These are phyloP conservation scores for Collybia sp. DNA, from an alignment of 768 basidiomycete genomes.

Conservation along the genomic window DNA sequence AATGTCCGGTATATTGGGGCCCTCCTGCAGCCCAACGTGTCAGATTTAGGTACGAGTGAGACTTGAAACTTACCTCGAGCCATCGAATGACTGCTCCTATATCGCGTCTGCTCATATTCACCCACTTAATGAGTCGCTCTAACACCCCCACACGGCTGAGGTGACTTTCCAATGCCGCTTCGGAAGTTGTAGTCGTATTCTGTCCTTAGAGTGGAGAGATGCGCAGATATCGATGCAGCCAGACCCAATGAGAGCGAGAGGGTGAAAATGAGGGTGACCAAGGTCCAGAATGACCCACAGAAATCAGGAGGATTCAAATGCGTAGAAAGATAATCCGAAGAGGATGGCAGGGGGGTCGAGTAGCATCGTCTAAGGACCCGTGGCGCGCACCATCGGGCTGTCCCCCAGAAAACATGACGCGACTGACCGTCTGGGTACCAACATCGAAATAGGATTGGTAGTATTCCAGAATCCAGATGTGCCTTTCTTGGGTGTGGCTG, in stretches of 20 bases:
- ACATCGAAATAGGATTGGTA: conserved; percentile 89
- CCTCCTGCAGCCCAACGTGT: no score
- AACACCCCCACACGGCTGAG: no score
- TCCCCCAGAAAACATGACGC: background rate
- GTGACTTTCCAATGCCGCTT: no score
- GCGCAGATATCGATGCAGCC: conserved; percentile 82
- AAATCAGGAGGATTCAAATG: conserved; percentile 70
- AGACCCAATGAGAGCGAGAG: conserved; percentile 94
- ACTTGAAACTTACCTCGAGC: no score
- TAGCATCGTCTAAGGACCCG: conserved; percentile 75
- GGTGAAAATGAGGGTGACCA: conserved; percentile 90
- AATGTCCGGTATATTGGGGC: no score
- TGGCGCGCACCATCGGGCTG: background rate
- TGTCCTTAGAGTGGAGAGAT: conserved; percentile 58
- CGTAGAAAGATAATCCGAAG: conserved; percentile 56
- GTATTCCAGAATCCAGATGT: conserved; percentile 70
- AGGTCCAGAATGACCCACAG: conserved; percentile 96
- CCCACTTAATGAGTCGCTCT: no score
- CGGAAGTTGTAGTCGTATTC: conserved; percentile 83
- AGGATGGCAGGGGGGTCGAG: conserved; percentile 69
- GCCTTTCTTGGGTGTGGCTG: conserved; percentile 37
- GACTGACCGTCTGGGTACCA: conserved; percentile 66
- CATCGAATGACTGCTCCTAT: no score
- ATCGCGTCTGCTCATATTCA: no score
- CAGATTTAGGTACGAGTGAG: no score